Evolutionary conservation across 179 eudicot genomes (phyloP).

Genomic region (Beta macrorhiza): DNA sequence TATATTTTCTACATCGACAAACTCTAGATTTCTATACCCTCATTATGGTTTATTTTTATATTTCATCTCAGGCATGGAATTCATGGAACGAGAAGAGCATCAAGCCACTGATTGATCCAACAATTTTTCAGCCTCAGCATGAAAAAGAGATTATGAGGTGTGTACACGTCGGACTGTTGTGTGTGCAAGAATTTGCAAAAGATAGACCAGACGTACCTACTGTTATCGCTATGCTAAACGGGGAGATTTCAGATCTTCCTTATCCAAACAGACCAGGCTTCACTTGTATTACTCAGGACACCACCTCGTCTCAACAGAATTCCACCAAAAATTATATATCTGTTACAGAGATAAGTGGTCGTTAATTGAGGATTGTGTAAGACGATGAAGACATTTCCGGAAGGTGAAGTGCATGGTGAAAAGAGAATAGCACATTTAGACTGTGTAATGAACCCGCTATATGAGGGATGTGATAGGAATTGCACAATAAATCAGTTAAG

Average conservation of each 20-base stretch:
- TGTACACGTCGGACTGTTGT: slow-evolving; percentile 44
- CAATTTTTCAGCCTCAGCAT: slow-evolving; percentile 1
- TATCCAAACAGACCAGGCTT: slow-evolving; percentile 38
- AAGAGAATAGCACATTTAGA: neutral
- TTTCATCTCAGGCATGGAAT: slow-evolving; percentile 43
- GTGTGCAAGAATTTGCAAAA: slow-evolving; percentile 41
- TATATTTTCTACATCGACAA: neutral
- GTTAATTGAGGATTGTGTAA: neutral
- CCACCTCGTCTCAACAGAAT: slow-evolving; percentile 11
- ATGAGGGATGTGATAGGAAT: neutral
- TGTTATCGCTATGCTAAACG: slow-evolving; percentile 37
- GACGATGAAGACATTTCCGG: neutral
- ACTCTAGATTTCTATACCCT: neutral
- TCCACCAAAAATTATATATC: slow-evolving; percentile 19
- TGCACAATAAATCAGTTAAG: no score
- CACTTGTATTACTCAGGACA: neutral
- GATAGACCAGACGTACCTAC: slow-evolving; percentile 44
- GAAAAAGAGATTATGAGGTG: slow-evolving; percentile 34
- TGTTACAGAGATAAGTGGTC: slow-evolving; percentile 9
- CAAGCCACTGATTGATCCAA: slow-evolving; percentile 21
- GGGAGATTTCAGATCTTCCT: slow-evolving; percentile 38
- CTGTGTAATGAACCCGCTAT: neutral
- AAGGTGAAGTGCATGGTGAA: neutral
- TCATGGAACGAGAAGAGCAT: slow-evolving; percentile 38
- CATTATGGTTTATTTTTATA: neutral